Base-by-base conservation (phyloP, 2,329 filamentous ascomycete species). In the Cordyceps tenuipes region DNA sequence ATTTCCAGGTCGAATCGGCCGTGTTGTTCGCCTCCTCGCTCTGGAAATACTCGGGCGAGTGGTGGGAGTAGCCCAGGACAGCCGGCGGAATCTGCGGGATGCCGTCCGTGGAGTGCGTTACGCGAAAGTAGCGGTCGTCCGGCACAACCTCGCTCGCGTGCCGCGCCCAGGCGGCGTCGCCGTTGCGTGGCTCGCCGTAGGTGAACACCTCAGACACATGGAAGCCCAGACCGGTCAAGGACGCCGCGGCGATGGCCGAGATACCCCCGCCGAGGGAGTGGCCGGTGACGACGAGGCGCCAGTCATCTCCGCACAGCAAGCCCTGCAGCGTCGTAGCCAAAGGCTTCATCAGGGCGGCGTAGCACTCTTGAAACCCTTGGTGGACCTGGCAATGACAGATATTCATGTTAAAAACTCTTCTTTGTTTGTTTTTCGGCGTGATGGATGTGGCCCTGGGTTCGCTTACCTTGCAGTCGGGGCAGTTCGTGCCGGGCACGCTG, bases 41-140 rank as follows among this genome's bases (percentile, higher is more conserved):
- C 15, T 59, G 48, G 15, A 23, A 59, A n/a, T 59, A 59, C 17
- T 59, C 57, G 0, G 85, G 83, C 29, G 74, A 79, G 19, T 82
- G 79, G 68, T 88, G 85, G 31, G 76, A 71, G 72, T 82, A 89
- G 43, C 79, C 79, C 57, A 84, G 66, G n/a, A 78, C 34, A 50
- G 79, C 68, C 7, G 83, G 78, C 3, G 86, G 85, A 44, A 89
- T 73, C 36, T 82, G 78, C 0, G 86, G 83, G 2, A 89, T 80
- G 0, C 83, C 80, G 67, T 89, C 87, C 65, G 80, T 73, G 57
- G 71, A 71, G 71, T 88, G 85, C 5, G 85, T 88, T 50, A 87
- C 76, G 59, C 85, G 81, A 17, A 47, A 59, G 21, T 59, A 59
- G 3, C 46, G 4, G 17, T 52, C 43, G 23, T 59, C 57, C 5